Percentiles rank a stretch among this genome's conserved stretches.
Conservation (phyloP, 352 stramenopile genomes). For the Phytophthora melonis region DNA sequence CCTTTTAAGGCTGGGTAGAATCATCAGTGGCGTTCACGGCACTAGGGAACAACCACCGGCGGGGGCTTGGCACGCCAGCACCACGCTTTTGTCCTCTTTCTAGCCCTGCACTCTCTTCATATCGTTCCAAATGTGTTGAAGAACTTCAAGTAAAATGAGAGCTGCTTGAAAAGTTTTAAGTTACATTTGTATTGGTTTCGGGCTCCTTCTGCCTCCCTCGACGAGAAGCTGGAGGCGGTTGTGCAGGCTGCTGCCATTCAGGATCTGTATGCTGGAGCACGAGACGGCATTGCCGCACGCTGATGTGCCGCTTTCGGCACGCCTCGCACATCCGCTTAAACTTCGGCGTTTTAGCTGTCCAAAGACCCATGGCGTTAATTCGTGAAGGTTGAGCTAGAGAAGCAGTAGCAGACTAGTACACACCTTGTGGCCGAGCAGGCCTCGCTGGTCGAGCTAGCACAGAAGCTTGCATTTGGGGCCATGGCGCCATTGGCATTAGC, state of each 20-base stretch:
- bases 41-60: conserved; percentile 24
- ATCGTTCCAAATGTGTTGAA: conserved; percentile 33
- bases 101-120: conserved; percentile 29
- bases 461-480: conserved; percentile 35
- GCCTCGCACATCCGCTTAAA: conserved; percentile 79
- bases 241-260: conserved; percentile 60
- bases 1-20: not conserved
- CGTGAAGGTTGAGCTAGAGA: not conserved
- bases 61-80: conserved; percentile 13
- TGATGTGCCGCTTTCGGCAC: conserved; percentile 74
- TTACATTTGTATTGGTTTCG: conserved; percentile 31
- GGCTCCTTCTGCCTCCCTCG: conserved; percentile 38
- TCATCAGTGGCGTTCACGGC: conserved; percentile 10
- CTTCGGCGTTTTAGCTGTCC: conserved; percentile 23
- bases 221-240: conserved; percentile 33
- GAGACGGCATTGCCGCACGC: conserved; percentile 73
- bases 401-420: not conserved
- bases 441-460: conserved; percentile 34
- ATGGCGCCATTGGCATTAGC: conserved; percentile 35
- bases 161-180: conserved; percentile 36
- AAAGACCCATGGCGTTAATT: not conserved
- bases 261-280: conserved; percentile 70
- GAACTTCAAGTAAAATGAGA: conserved; percentile 36
- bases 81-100: conserved; percentile 26
- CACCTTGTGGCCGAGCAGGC: conserved; percentile 36